phyloP scores from a whole-genome alignment of 2,329 filamentous ascomycete species.

The Lachnellula occidentalis region DNA sequence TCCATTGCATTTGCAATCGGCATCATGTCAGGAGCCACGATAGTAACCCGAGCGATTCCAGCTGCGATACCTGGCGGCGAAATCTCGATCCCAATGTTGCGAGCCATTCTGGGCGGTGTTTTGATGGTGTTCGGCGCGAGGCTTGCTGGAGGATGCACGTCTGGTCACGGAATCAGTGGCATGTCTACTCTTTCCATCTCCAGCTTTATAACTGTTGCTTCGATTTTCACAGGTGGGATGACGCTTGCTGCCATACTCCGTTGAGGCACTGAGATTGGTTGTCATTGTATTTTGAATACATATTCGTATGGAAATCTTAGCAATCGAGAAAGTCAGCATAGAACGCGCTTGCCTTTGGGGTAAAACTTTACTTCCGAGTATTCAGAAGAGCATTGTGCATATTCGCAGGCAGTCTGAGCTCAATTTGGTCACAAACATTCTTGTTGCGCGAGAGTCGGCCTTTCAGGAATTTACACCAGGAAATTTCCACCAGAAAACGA shows the following conservation, averaged over 20 bases:
- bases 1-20: conserved; percentile 47
- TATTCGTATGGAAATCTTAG: no score
- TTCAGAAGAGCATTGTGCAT: no score
- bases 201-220: conserved; percentile 55
- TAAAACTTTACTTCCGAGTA: no score
- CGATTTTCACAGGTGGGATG: conserved; percentile 51
- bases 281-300: no score
- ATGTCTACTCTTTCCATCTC: conserved; percentile 56
- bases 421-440: no score
- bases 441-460: no score
- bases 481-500: no score
- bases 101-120: conserved; percentile 49
- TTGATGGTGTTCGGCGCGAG: conserved; percentile 55
- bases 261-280: not conserved
- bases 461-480: no score
- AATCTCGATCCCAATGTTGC: conserved; percentile 31
- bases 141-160: conserved; percentile 61
- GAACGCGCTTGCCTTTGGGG: no score
- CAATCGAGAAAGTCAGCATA: no score
- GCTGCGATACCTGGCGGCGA: conserved; percentile 15
- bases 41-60: conserved; percentile 4
- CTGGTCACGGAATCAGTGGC: conserved; percentile 64
- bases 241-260: conserved; percentile 8
- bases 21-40: conserved; percentile 42
- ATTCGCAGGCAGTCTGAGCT: no score